Conservation (phyloP, 2,329 filamentous ascomycete species). For the Beauveria varroae region DNA sequence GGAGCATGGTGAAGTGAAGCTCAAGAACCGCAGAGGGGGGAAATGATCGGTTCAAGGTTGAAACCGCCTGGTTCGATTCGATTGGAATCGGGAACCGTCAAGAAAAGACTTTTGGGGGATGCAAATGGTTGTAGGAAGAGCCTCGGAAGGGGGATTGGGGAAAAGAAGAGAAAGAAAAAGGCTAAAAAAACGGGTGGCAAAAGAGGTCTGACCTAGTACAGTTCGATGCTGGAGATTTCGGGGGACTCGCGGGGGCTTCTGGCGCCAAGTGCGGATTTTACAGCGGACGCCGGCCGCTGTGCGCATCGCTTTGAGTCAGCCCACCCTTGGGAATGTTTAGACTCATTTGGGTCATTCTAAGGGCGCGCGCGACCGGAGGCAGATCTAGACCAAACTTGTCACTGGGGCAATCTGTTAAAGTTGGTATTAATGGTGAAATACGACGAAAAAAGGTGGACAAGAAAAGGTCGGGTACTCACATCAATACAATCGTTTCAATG, state of each 20-base stretch:
- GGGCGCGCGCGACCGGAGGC: not conserved
- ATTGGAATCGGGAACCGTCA: not conserved
- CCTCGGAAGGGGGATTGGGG: constrained; percentile 3
- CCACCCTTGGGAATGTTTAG: not conserved
- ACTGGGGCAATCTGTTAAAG: too few species aligned
- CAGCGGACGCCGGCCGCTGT: not conserved
- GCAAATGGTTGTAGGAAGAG: constrained; percentile 11
- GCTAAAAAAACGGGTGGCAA: constrained; percentile 6
- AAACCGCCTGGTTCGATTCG: not conserved
- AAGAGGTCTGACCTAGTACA: not conserved
- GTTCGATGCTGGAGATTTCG: not conserved
- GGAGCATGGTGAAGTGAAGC: constrained; percentile 36
- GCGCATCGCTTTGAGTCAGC: not conserved
- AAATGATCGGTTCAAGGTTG: not conserved
- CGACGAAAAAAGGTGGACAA: too few species aligned
- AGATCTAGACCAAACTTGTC: too few species aligned
- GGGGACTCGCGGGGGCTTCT: not conserved
- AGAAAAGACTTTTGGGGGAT: not conserved
- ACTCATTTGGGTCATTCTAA: not conserved
- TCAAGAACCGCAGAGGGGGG: not conserved
- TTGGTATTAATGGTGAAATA: too few species aligned
- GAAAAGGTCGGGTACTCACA: too few species aligned
- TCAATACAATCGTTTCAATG: too few species aligned
- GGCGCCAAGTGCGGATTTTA: not conserved
- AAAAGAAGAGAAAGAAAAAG: constrained; percentile 9